Evolutionary conservation across 371 early-diverging fungal genomes (phyloP).

Genomic region (Mucor irregularis): DNA sequence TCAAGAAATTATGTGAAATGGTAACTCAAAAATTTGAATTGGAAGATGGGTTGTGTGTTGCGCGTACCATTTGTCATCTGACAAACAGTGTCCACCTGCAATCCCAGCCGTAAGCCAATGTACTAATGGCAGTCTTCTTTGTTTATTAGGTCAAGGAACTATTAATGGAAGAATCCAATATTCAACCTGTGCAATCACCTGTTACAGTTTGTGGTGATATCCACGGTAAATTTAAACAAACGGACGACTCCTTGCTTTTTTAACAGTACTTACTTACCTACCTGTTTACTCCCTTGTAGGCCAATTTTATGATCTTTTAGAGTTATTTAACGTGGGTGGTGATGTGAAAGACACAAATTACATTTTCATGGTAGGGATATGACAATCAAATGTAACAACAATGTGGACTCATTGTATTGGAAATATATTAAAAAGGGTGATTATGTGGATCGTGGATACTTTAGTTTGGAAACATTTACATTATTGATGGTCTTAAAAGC

Average conservation of each 20-base stretch:
- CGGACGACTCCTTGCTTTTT: too few species aligned
- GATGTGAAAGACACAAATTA: constrained; percentile 98
- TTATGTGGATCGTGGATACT: constrained; percentile 99
- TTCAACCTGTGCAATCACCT: constrained; percentile 94
- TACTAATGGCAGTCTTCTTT: too few species aligned
- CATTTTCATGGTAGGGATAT: constrained; percentile 87
- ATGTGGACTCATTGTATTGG: background rate
- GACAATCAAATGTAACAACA: background rate
- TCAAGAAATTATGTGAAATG: constrained; percentile 94
- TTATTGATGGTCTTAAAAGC: constrained; percentile 96
- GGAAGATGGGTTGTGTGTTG: too few species aligned
- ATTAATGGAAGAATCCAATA: constrained; percentile 94
- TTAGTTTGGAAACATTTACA: constrained; percentile 98
- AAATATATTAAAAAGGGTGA: too few species aligned
- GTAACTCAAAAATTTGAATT: constrained; percentile 28
- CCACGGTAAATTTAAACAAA: constrained; percentile 77
- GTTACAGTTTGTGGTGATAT: constrained; percentile 99
- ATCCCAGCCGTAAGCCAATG: too few species aligned
- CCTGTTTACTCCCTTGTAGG: constrained; percentile 45
- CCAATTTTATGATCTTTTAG: constrained; percentile 98
- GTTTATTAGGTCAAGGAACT: constrained; percentile 84
- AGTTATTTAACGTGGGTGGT: constrained; percentile 98
- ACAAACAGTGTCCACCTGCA: too few species aligned
- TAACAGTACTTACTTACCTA: too few species aligned
- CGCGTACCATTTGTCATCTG: too few species aligned